Percentiles rank a stretch among this genome's conserved stretches.
These are phyloP conservation scores for Gaultheria prostrata DNA, from an alignment of 148 eudicot genomes.

Conservation along the genomic window DNA sequence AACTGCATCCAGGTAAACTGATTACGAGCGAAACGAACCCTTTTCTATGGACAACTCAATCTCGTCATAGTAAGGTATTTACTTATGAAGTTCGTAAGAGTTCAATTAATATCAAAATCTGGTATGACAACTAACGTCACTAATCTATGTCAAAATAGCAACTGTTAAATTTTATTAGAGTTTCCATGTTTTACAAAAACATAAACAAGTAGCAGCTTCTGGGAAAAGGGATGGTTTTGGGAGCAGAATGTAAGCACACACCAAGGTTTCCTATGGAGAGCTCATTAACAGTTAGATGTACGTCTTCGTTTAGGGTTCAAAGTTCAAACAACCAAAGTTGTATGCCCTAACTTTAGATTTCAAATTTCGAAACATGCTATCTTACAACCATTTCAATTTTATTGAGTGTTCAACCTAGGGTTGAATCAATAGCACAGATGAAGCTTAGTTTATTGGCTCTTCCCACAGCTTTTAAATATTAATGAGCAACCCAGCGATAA, in stretches of 20 bases:
- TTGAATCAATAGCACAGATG: neutral
- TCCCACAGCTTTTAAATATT: neutral
- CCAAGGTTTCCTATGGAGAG: neutral
- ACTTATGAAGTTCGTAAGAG: neutral
- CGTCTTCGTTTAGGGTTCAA: neutral
- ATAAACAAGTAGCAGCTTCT: neutral
- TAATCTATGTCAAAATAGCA: neutral
- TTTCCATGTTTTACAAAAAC: neutral
- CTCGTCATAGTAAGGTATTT: neutral
- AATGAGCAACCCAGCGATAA: no score
- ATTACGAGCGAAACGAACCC: neutral
- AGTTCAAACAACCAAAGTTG: neutral
- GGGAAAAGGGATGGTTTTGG: neutral
- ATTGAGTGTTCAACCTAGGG: neutral
- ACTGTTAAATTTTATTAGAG: neutral
- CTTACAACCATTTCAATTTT: neutral
- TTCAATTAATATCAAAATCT: neutral
- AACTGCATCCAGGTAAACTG: slow-evolving; percentile 27
- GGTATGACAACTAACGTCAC: neutral
- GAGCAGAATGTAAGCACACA: neutral
- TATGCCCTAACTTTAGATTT: neutral
- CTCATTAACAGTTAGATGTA: neutral
- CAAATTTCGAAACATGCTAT: neutral
- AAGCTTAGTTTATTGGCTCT: neutral
- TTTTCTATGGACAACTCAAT: neutral